phyloP scores from a whole-genome alignment of 768 basidiomycete species.

The Wakefieldia striispora region DNA sequence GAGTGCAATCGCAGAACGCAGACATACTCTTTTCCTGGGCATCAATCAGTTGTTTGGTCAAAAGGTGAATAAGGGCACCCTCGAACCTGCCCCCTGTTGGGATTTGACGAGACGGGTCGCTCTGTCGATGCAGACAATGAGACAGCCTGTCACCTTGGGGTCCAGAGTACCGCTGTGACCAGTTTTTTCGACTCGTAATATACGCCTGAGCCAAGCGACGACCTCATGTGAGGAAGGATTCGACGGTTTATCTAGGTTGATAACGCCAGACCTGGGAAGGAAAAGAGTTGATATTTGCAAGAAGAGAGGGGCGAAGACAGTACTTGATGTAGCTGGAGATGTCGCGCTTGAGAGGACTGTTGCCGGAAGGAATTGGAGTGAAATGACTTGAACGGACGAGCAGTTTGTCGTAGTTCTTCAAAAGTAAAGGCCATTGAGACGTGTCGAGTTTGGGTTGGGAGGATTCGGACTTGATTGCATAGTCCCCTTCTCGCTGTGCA shows the following conservation, averaged over 20 bases:
- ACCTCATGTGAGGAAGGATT: conserved; percentile 99
- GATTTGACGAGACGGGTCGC: conserved; percentile 97
- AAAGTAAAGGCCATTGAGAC: conserved; percentile 93
- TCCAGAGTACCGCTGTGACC: conserved; percentile 99
- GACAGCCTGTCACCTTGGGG: conserved; percentile 97
- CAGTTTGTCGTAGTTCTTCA: conserved; percentile 99
- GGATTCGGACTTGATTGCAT: conserved; percentile 77
- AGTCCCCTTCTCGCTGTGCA: conserved; percentile 74
- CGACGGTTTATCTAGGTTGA: conserved; percentile 99
- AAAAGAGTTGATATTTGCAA: background rate
- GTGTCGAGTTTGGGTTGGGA: conserved; percentile 81
- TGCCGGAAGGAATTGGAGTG: conserved; percentile 94
- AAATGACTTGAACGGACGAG: conserved; percentile 95
- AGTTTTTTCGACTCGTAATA: conserved; percentile 95
- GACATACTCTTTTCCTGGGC: conserved; percentile 93
- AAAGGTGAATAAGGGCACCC: background rate
- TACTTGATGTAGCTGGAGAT: conserved; percentile 89
- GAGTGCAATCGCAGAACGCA: conserved; percentile 93
- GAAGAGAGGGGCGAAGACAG: conserved; percentile 5
- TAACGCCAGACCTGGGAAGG: conserved; percentile 81
- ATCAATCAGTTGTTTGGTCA: conserved; percentile 1
- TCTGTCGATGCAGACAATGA: conserved; percentile 99
- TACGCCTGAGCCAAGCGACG: conserved; percentile 98
- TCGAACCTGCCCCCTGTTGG: conserved; percentile 93
- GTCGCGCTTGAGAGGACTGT: conserved; percentile 93